Evolutionary conservation across 2,329 filamentous ascomycete genomes (phyloP), one percentile per base, ranked within the genome.

Genomic region (Phaeosphaeriaceae sp.): DNA sequence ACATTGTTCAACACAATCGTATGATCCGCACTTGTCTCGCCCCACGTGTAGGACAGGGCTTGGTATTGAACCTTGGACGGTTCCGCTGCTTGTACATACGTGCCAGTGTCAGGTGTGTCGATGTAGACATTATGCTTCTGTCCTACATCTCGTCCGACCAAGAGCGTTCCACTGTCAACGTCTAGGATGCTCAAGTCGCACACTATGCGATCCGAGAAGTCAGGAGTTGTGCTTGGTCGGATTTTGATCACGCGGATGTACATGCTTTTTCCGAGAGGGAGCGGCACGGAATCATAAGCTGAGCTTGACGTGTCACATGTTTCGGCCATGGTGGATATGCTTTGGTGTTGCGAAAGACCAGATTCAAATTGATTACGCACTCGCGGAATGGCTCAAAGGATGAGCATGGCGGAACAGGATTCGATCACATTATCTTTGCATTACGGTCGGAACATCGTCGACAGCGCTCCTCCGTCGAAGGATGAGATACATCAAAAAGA

Each of bases 11-110:
- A n/a, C 7, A 10, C 8, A 8, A 52, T 52, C 5, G 19, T 13
- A 10, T 19, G n/a, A 11, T 28, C 13, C 6, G 24, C 22, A 6
- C 22, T 13, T 26, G 50, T 9, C 1, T 17, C 5, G 7, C 50
- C 50, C 50, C 50, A 52, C 3, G 35, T 43, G 23, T 52, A 52
- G 1, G 50, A 52, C 13, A 52, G 35, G 2, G 50, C 35, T 17
- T 40, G 11, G 8, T 40, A 40, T 17, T 40, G 2, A 2, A 40
- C 13, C n/a, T 17, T 40, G n/a, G n/a, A n/a, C n/a, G n/a, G n/a
- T n/a, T 17, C 35, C 4, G 15, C 15, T 6, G 15, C 15, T n/a
- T 17, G 35, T n/a, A 15, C 2, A 6, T 2, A 6, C 4, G 35
- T 40, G 35, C 15, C 15, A n/a, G 2, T 17, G 15, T 40, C 3